These are phyloP conservation scores for Blastobotrys ciferrii DNA, from an alignment of 1,139 yeast species.

Conservation along the genomic window DNA sequence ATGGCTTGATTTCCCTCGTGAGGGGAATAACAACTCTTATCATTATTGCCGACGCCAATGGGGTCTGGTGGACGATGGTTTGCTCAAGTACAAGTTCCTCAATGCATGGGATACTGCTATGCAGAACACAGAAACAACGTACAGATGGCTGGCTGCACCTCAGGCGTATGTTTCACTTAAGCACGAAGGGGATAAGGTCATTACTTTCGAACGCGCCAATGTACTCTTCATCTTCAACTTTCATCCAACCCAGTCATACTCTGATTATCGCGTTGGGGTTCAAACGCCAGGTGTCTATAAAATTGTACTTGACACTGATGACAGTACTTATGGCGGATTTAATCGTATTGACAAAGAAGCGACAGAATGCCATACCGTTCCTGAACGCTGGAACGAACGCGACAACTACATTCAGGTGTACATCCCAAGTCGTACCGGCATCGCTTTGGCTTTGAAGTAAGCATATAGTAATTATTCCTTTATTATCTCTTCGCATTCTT, in stretches of 20 bases:
- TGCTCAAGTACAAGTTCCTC: slow-evolving; percentile 74
- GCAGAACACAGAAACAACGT: slow-evolving; percentile 71
- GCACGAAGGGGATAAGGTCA: slow-evolving; percentile 81
- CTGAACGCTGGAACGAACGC: slow-evolving; percentile 78
- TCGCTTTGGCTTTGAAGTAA: slow-evolving; percentile 54
- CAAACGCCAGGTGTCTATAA: slow-evolving; percentile 74
- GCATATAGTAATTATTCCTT: no score
- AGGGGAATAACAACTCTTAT: slow-evolving; percentile 81
- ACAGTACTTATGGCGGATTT: slow-evolving; percentile 75
- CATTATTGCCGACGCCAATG: slow-evolving; percentile 95
- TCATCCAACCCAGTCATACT: slow-evolving; percentile 77
- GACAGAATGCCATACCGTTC: slow-evolving; percentile 55
- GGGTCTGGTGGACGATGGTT: slow-evolving; percentile 74
- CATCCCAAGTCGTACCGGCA: slow-evolving; percentile 77
- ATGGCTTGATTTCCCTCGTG: slow-evolving; percentile 96
- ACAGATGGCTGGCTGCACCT: slow-evolving; percentile 69
- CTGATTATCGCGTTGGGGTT: slow-evolving; percentile 88
- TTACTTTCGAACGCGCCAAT: slow-evolving; percentile 87
- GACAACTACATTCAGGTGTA: slow-evolving; percentile 76
- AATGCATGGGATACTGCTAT: slow-evolving; percentile 79
- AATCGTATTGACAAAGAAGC: slow-evolving; percentile 59
- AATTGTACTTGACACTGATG: slow-evolving; percentile 74
- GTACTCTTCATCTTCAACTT: slow-evolving; percentile 83
- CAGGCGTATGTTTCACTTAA: slow-evolving; percentile 88
- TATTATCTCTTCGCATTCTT: no score